Evolutionary conservation across 2,329 filamentous ascomycete species (phyloP).

Genomic region (Diplodia scrobiculata): DNA sequence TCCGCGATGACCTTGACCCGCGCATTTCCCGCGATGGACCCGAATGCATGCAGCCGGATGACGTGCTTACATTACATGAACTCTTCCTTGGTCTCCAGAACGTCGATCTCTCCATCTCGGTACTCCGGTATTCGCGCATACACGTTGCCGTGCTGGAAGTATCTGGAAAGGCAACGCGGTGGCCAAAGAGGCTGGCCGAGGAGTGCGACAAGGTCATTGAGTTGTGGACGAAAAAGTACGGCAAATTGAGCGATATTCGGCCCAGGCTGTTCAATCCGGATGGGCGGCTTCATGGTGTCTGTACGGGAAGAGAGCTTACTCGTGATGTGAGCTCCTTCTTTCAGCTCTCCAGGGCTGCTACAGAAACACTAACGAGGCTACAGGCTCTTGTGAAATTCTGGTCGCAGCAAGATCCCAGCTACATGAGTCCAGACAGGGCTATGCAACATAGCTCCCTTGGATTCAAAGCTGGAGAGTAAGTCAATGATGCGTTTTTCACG

Average conservation of each 20-base stretch:
- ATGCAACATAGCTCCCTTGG: conserved; percentile 48
- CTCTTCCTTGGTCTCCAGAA: conserved; percentile 37
- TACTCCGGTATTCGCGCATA: conserved; percentile 50
- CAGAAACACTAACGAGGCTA: neutral
- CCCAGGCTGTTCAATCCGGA: conserved; percentile 49
- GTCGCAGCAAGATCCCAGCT: conserved; percentile 39
- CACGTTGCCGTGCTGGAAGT: conserved; percentile 50
- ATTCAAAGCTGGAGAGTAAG: conserved; percentile 52
- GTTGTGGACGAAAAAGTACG: conserved; percentile 46
- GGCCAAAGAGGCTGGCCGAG: conserved; percentile 50
- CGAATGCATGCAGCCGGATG: conserved; percentile 47
- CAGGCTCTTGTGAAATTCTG: conserved; percentile 43
- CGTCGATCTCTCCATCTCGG: conserved; percentile 37
- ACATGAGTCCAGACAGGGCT: conserved; percentile 38
- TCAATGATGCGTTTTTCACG: conserved; percentile 6
- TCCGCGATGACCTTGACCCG: conserved; percentile 53
- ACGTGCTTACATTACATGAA: conserved; percentile 50
- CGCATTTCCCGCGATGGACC: conserved; percentile 51
- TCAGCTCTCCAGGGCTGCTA: conserved; percentile 16
- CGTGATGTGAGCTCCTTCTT: conserved; percentile 40
- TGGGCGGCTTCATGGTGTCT: conserved; percentile 49
- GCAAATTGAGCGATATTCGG: conserved; percentile 43
- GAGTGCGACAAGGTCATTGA: conserved; percentile 49
- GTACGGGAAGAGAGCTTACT: conserved; percentile 43
- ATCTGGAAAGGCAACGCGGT: conserved; percentile 50